Evolutionary conservation across 2,329 filamentous ascomycete species (phyloP).

Genomic region (Stromatinia cepivora): DNA sequence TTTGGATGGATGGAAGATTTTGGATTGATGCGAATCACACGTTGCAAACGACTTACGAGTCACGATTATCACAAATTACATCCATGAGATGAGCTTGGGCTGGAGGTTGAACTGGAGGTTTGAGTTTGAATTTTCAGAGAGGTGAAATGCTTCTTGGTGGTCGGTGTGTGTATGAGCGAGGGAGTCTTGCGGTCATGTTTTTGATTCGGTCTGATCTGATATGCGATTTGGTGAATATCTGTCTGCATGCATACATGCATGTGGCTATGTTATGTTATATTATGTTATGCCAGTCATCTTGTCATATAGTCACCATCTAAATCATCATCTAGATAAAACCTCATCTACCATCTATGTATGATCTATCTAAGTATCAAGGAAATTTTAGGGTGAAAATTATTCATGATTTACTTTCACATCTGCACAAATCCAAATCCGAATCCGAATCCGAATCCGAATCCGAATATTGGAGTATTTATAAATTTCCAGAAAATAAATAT

Average conservation of each 20-base stretch:
- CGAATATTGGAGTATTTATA: no score
- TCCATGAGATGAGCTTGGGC: no score
- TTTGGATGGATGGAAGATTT: background rate
- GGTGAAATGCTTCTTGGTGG: background rate
- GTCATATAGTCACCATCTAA: background rate
- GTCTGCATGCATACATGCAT: background rate
- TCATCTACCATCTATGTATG: background rate
- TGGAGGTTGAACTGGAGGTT: background rate
- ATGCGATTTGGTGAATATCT: background rate
- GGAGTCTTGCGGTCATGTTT: background rate
- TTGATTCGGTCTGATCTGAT: background rate
- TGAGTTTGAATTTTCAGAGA: background rate
- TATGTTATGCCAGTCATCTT: background rate
- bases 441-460: no score
- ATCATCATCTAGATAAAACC: background rate
- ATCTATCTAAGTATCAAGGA: background rate
- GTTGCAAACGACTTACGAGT: background rate
- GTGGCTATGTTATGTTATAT: conserved; percentile 1
- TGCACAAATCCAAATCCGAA: no score
- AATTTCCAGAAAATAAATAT: background rate
- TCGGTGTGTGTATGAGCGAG: background rate
- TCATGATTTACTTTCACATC: no score
- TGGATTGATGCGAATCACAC: background rate
- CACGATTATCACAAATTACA: background rate
- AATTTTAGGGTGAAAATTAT: no score